Conservation (phyloP, 768 basidiomycete genomes). For the Boletus sp. region DNA sequence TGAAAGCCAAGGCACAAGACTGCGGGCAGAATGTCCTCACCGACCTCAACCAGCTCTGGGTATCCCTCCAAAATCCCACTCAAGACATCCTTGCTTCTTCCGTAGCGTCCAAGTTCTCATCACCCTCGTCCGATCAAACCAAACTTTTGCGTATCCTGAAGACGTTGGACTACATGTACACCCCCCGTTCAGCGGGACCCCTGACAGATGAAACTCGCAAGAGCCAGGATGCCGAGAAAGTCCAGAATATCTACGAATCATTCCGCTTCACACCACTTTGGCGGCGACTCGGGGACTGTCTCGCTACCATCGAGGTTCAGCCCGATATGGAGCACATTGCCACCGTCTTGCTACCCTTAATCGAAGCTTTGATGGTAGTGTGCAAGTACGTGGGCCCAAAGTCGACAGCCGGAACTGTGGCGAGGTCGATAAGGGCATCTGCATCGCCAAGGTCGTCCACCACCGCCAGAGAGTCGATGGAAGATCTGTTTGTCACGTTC, state of each 20-base stretch:
- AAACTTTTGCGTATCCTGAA: slow-evolving; percentile 93
- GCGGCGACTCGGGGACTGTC: slow-evolving; percentile 86
- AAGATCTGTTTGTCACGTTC: slow-evolving; percentile 89
- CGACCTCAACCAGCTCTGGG: slow-evolving; percentile 77
- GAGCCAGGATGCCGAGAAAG: slow-evolving; percentile 70
- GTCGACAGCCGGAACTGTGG: slow-evolving; percentile 40
- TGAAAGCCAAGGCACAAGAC: slow-evolving; percentile 82
- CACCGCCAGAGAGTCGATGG: slow-evolving; percentile 74
- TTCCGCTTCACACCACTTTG: slow-evolving; percentile 90
- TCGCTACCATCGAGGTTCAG: slow-evolving; percentile 78
- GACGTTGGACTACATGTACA: slow-evolving; percentile 97
- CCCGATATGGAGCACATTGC: slow-evolving; percentile 84
- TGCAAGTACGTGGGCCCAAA: slow-evolving; percentile 90
- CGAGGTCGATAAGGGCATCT: slow-evolving; percentile 58
- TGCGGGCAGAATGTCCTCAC: slow-evolving; percentile 72
- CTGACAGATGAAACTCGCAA: slow-evolving; percentile 37
- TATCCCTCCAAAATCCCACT: slow-evolving; percentile 55
- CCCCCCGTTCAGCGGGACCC: slow-evolving; percentile 49
- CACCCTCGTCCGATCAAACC: slow-evolving; percentile 93
- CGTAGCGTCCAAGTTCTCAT: slow-evolving; percentile 87
- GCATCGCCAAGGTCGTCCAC: slow-evolving; percentile 69
- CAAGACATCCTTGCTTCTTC: slow-evolving; percentile 60
- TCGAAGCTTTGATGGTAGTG: slow-evolving; percentile 97
- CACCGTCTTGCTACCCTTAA: slow-evolving; percentile 88
- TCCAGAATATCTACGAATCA: slow-evolving; percentile 84